Evolutionary conservation across 352 stramenopile genomes (phyloP), one percentile per base, ranked within the genome.

Genomic region (Lagenidium sp.): DNA sequence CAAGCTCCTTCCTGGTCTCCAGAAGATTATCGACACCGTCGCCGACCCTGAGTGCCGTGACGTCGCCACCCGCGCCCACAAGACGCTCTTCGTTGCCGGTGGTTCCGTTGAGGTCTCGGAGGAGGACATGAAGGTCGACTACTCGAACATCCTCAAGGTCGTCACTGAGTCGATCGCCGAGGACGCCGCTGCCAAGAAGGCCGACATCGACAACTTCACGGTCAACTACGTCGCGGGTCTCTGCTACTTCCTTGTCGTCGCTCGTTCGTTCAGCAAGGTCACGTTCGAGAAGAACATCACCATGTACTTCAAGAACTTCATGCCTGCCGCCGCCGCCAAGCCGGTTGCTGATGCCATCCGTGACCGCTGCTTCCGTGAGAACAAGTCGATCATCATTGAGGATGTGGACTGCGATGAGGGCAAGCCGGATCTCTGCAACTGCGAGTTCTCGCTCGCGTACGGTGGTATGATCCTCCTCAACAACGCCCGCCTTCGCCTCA

Each of bases 351-450:
- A 76, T 20, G 68, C 74, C 15, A 89, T 93, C 48, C 82, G 81
- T 20, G 82, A 94, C 59, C 71, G 76, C 24, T 92, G 79, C 45
- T 90, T 82, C 77, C 88, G 85, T 71, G 80, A 91, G 58, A 90
- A 91, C 72, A 93, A 93, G 73, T 66, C 65, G 36, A 92, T 93
- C 60, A 81, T 90, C 46, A 93, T 95, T 42, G 94, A 98, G 47
- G 94, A 98, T 43, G 88, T 98, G 8, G 76, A 98, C 64, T 97
- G 96, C 30, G 95, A 99, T 25, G 93, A 98, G 53, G 92, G 95
- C 68, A 91, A 96, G 43, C 94, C 97, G 30, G 91, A 98, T 60
- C 74, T 99, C 6, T 99, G 96, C 66, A 98, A 99, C 85, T 99
- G 95, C 61, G 90, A 97, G 63, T 99, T 99, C 71, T 99, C 96